These are phyloP conservation scores for Tephrocybe sp. DNA, from an alignment of 768 basidiomycete genomes.

Conservation along the genomic window DNA sequence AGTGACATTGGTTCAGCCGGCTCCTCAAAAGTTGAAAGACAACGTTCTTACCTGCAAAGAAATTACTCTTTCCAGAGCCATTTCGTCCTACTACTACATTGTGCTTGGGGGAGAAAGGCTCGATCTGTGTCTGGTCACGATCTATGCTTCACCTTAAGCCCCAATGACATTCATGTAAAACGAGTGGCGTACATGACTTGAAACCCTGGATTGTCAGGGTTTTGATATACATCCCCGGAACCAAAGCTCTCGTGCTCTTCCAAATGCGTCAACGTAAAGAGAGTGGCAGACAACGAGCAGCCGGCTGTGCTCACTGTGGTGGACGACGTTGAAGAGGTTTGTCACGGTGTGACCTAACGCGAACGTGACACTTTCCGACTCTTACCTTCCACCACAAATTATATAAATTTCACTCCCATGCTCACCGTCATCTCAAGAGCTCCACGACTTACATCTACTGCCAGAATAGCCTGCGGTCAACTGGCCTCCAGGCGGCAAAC, in stretches of 20 bases:
- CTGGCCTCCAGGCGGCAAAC: not conserved
- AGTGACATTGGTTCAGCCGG: not conserved
- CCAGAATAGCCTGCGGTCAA: not conserved
- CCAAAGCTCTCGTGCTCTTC: not conserved
- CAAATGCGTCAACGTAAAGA: not conserved
- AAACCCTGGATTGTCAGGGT: conserved; percentile 92
- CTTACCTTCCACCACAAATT: not conserved
- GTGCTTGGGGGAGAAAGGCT: conserved; percentile 90
- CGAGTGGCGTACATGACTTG: conserved; percentile 80
- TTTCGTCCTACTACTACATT: conserved; percentile 98
- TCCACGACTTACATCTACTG: not conserved
- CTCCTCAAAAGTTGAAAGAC: not conserved
- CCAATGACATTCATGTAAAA: not conserved
- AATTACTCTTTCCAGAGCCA: conserved; percentile 98
- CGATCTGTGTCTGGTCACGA: conserved; percentile 87
- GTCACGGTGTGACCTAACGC: conserved; percentile 14
- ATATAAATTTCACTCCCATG: not conserved
- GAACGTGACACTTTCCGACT: conserved; percentile 11
- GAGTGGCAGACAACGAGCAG: not conserved
- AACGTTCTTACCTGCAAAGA: conserved; percentile 77
- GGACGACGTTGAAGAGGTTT: not conserved
- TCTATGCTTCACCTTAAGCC: conserved; percentile 38
- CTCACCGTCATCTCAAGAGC: conserved; percentile 1
- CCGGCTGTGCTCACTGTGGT: not conserved
- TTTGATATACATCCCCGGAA: conserved; percentile 69